Evolutionary conservation across 805 yeast genomes (phyloP).

Genomic region (Ogataea degrootiae): DNA sequence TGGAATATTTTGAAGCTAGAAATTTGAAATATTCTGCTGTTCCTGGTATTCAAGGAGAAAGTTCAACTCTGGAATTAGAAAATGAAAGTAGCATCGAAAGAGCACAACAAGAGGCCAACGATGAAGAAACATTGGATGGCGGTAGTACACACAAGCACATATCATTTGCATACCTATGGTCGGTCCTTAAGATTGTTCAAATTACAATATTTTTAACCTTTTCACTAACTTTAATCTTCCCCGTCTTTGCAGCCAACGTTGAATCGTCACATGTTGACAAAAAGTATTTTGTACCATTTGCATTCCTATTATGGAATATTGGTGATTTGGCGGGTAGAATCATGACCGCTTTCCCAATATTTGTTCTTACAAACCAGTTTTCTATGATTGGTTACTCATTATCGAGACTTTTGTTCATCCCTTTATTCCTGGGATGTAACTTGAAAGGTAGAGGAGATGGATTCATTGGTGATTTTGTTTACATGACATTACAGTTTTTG

Average conservation of each 20-base stretch:
- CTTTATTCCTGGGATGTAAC: conserved; percentile 68
- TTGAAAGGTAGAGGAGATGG: conserved; percentile 38
- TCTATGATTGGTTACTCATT: conserved; percentile 51
- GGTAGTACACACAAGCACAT: conserved; percentile 34
- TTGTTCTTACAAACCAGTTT: conserved; percentile 40
- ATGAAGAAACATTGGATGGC: not conserved
- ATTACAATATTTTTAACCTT: conserved; percentile 71
- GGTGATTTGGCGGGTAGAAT: conserved; percentile 85
- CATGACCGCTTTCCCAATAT: conserved; percentile 45
- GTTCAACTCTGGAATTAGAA: conserved; percentile 4
- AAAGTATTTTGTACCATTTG: conserved; percentile 60
- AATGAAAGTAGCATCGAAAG: conserved; percentile 3
- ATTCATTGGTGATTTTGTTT: conserved; percentile 54
- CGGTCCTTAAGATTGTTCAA: conserved; percentile 59
- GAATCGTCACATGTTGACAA: conserved; percentile 39
- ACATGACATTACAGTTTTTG: conserved; percentile 62
- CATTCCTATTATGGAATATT: conserved; percentile 79
- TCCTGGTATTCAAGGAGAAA: not conserved
- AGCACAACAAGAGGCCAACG: not conserved
- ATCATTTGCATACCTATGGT: conserved; percentile 57
- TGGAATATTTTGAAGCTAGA: conserved; percentile 16
- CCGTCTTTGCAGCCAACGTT: conserved; percentile 80
- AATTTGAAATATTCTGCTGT: not conserved
- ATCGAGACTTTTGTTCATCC: conserved; percentile 56
- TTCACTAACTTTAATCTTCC: conserved; percentile 71